Percentiles rank a stretch among this genome's conserved stretches.
phyloP scores from a whole-genome alignment of 2,329 filamentous ascomycete genomes.

The Endothia cerciana region DNA sequence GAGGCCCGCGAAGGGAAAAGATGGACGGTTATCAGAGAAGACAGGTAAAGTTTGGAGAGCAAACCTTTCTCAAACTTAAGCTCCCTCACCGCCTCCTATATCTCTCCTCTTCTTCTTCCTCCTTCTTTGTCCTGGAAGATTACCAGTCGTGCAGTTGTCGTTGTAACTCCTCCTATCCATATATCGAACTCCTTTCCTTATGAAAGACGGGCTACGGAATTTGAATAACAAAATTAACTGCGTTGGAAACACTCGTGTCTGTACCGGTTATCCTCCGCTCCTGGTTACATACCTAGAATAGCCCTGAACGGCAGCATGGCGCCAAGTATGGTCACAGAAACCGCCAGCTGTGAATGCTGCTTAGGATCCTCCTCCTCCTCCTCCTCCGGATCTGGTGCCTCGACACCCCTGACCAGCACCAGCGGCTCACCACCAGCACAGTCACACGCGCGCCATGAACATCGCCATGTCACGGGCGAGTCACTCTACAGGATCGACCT shows the following conservation, averaged over 20 bases:
- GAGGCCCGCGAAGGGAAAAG: background rate
- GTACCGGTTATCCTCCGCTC: no score
- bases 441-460: slow-evolving; percentile 16
- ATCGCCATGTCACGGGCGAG: slow-evolving; percentile 20
- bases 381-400: slow-evolving; percentile 18
- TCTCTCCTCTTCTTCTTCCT: background rate
- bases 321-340: slow-evolving; percentile 18
- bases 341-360: slow-evolving; percentile 24
- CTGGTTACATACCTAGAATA: no score
- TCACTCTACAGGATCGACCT: slow-evolving; percentile 42
- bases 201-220: background rate
- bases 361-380: slow-evolving; percentile 16
- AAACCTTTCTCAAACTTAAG: background rate
- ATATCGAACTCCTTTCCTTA: background rate
- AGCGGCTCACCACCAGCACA: slow-evolving; percentile 25
- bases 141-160: background rate
- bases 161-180: background rate
- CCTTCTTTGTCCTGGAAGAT: background rate
- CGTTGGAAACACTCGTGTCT: background rate
- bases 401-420: slow-evolving; percentile 28
- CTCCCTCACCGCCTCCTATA: background rate
- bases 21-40: background rate
- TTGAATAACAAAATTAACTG: background rate
- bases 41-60: background rate
- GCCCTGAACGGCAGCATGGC: slow-evolving; percentile 5